Percentiles rank a stretch among this genome's conserved stretches.
phyloP scores from a whole-genome alignment of 2,329 filamentous ascomycete species.

The Microcyclospora tardicrescens region DNA sequence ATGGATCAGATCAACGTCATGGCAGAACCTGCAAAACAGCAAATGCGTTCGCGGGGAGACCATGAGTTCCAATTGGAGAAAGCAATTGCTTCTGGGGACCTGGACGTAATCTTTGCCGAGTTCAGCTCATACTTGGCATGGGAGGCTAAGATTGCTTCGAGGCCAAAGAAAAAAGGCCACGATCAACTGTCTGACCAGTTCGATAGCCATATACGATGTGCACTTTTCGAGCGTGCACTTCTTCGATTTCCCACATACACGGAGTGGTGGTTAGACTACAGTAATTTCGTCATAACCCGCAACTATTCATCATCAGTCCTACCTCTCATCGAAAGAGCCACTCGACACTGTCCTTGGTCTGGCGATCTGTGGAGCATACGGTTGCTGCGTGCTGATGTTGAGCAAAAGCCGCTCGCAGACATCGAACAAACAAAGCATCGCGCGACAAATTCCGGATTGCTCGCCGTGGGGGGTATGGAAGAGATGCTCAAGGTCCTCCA shows the following conservation, averaged over 20 bases:
- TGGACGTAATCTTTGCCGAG: constrained; percentile 41
- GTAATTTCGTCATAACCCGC: constrained; percentile 52
- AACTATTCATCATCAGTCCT: constrained; percentile 34
- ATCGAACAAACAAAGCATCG: constrained; percentile 86
- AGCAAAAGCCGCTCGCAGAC: constrained; percentile 60
- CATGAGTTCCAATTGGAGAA: constrained; percentile 54
- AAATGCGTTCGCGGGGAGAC: constrained; percentile 45
- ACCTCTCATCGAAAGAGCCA: constrained; percentile 65
- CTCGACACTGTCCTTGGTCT: constrained; percentile 85
- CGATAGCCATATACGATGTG: constrained; percentile 41
- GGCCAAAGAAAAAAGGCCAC: constrained; percentile 34
- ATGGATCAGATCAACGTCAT: constrained; percentile 57
- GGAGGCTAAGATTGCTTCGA: constrained; percentile 51
- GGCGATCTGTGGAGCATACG: constrained; percentile 84
- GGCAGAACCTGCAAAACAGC: constrained; percentile 50
- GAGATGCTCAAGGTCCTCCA: constrained; percentile 84
- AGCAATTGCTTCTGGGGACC: constrained; percentile 44
- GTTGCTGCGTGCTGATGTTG: constrained; percentile 70
- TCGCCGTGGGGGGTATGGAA: constrained; percentile 76
- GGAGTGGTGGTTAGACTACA: constrained; percentile 69
- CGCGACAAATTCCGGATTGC: constrained; percentile 71
- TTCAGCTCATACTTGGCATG: constrained; percentile 66
- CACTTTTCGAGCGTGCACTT: constrained; percentile 67
- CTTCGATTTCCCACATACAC: constrained; percentile 60
- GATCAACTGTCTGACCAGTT: constrained; percentile 22